Percentiles rank a stretch among this genome's conserved stretches.
Conservation (phyloP, 129 eudicot genomes). For the Mikania micrantha region DNA sequence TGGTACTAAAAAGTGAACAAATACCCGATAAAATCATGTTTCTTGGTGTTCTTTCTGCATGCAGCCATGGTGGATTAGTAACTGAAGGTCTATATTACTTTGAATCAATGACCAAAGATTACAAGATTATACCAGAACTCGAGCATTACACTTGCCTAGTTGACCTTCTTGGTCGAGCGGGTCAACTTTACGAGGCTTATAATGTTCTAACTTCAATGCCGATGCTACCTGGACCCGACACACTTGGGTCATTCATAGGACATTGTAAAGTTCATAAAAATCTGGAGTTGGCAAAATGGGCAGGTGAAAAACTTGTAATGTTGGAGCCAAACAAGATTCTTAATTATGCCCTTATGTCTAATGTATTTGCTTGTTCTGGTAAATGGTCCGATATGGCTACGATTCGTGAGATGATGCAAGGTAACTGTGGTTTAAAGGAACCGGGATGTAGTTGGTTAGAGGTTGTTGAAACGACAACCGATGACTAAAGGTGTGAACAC, state of each 20-base stretch:
- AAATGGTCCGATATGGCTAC: conserved; percentile 45
- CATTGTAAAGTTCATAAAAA: conserved; percentile 50
- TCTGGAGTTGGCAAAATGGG: conserved; percentile 52
- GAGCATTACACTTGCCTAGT: conserved; percentile 62
- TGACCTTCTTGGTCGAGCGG: conserved; percentile 65
- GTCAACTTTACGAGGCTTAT: conserved; percentile 47
- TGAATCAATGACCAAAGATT: conserved; percentile 35
- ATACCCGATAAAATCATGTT: conserved; percentile 52
- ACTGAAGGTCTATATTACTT: conserved; percentile 53
- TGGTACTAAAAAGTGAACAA: conserved; percentile 20
- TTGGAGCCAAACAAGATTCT: conserved; percentile 45
- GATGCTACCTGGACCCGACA: conserved; percentile 35
- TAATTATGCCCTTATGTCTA: conserved; percentile 48
- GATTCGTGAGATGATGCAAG: conserved; percentile 43
- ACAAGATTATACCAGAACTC: conserved; percentile 34
- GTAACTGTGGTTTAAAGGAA: conserved; percentile 31
- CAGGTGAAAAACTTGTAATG: conserved; percentile 37
- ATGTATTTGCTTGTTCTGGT: conserved; percentile 38
- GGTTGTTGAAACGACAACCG: conserved; percentile 7
- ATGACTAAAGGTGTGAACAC: background rate
- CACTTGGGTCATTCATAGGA: conserved; percentile 54
- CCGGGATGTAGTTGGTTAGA: conserved; percentile 65
- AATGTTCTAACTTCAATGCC: conserved; percentile 37
- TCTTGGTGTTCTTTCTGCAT: conserved; percentile 61
- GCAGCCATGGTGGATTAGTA: conserved; percentile 61